These are phyloP conservation scores for Colletotrichum plurivorum DNA, from an alignment of 2,329 filamentous ascomycete species.

Conservation along the genomic window DNA sequence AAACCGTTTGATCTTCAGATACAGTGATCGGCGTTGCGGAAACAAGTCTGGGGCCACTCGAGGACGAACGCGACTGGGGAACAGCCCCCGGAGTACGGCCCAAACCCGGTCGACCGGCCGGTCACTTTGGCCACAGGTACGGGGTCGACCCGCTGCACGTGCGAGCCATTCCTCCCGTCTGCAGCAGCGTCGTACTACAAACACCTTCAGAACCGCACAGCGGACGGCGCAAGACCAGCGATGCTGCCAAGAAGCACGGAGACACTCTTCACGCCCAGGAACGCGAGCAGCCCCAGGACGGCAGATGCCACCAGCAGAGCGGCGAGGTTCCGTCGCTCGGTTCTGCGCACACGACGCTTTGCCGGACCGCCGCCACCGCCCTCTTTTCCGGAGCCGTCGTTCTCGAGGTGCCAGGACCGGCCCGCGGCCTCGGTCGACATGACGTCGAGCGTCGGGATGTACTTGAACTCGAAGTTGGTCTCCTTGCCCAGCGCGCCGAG, in stretches of 20 bases:
- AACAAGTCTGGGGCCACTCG: neutral
- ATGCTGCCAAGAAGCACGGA: constrained; percentile 27
- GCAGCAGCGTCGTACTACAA: neutral
- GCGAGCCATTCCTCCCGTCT: neutral
- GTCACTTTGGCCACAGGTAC: neutral
- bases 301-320: constrained; percentile 57
- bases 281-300: constrained; percentile 45
- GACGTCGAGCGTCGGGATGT: constrained; percentile 66
- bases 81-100: neutral
- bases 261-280: constrained; percentile 43
- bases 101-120: constrained; percentile 16
- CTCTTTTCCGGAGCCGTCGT: constrained; percentile 46
- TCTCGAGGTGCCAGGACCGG: neutral
- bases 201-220: neutral
- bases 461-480: constrained; percentile 79
- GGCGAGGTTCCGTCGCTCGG: constrained; percentile 55
- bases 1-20: constrained; percentile 34
- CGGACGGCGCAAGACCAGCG: constrained; percentile 4
- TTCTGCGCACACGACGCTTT: constrained; percentile 48
- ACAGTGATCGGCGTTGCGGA: constrained; percentile 12
- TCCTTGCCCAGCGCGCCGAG: constrained; percentile 72
- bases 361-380: constrained; percentile 42
- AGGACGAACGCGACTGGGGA: neutral
- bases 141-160: constrained; percentile 15
- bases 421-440: constrained; percentile 50